Conservation (phyloP, 2,329 filamentous ascomycete species). For the Hymenoscyphus fraxineus region DNA sequence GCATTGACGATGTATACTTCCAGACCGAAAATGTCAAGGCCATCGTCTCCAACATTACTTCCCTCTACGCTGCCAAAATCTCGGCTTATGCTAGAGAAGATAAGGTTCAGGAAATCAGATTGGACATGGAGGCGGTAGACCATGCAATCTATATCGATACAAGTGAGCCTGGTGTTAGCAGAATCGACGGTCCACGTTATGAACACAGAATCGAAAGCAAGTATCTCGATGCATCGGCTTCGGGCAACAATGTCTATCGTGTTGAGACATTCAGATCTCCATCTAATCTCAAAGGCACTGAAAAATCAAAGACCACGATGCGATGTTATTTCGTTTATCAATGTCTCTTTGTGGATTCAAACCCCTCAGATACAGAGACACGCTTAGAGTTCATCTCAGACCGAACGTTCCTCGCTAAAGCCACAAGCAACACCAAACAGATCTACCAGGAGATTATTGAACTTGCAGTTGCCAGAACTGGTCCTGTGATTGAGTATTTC, state of each 20-base stretch:
- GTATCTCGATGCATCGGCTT: slow-evolving; percentile 73
- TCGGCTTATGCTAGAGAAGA: slow-evolving; percentile 90
- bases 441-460: slow-evolving; percentile 94
- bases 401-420: slow-evolving; percentile 91
- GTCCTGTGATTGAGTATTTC: slow-evolving; percentile 96
- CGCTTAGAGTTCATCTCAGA: slow-evolving; percentile 89
- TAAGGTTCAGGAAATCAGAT: slow-evolving; percentile 86
- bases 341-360: slow-evolving; percentile 79
- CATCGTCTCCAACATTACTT: slow-evolving; percentile 91
- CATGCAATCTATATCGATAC: slow-evolving; percentile 99
- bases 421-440: slow-evolving; percentile 89
- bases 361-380: slow-evolving; percentile 74
- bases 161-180: slow-evolving; percentile 79
- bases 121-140: slow-evolving; percentile 92
- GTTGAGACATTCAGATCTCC: slow-evolving; percentile 97
- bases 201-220: slow-evolving; percentile 92
- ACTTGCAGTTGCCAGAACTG: slow-evolving; percentile 76
- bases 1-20: slow-evolving; percentile 98
- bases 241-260: slow-evolving; percentile 70
- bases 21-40: slow-evolving; percentile 81
- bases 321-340: slow-evolving; percentile 99
- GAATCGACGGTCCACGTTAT: slow-evolving; percentile 78
- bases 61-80: slow-evolving; percentile 93
- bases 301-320: slow-evolving; percentile 71
- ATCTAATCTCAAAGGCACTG: slow-evolving; percentile 66